Base-by-base conservation (phyloP, 257 asterid species). In the Solanum peruvianum region DNA sequence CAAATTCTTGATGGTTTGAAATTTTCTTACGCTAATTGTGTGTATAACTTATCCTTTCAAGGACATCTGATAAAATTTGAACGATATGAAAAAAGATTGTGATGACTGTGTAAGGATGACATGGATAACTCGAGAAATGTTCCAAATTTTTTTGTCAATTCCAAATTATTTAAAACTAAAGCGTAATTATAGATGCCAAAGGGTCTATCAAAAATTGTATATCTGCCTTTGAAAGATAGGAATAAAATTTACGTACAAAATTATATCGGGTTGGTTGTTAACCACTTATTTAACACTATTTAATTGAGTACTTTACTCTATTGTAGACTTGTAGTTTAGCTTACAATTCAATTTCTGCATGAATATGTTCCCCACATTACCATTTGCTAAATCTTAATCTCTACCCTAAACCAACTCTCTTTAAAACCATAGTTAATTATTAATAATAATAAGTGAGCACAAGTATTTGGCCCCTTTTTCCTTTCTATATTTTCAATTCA, bases 321-420 rank as follows among this genome's bases (percentile, higher is more conserved):
- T 76, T 2, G 23, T 76, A 76, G 58, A n/a, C 52, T 64, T 73
- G 31, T 71, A 47, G 67, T 84, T 35, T 88, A 60, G 39, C 60
- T 86, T 85, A 70, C 85, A 80, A 47, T 93, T 91, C 95, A 92
- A 93, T 87, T 90, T 85, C 62, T 90, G 93, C 93, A 93, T 93
- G 91, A 95, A 92, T 92, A 87, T 93, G 98, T 90, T 86, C 93
- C 93, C 93, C 97, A 89, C 93, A 93, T 39, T 84, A 25, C 49
- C 82, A 86, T 86, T 77, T 84, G 83, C 90, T 88, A 85, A 69
- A 84, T 88, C 86, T 85, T 47, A 87, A 33, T 77, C 80, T 64
- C 83, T 62, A 49, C 66, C 49, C 80, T n/a, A 83, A 90, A 60
- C 70, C 42, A 88, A 56, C 23, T 88, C 9, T 86, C 77, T 75